phyloP scores from a whole-genome alignment of 1,284 basidiomycete species.

The Wallemia mellicola region DNA sequence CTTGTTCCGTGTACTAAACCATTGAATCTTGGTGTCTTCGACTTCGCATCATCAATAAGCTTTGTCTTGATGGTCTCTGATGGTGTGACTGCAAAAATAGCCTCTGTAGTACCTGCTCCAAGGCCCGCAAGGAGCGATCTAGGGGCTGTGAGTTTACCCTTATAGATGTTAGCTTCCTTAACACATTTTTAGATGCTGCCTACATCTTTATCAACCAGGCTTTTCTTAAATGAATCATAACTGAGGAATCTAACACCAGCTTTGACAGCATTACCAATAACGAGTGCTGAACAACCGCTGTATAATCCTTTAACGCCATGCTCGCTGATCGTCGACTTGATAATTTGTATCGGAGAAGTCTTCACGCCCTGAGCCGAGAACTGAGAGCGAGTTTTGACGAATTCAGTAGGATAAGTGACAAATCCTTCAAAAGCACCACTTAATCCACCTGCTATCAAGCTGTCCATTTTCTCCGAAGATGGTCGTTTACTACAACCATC shows the following conservation, averaged over 20 bases:
- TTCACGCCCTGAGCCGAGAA: slow-evolving; percentile 14
- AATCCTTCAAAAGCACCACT: slow-evolving; percentile 71
- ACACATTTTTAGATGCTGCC: no score
- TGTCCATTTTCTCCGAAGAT: background rate
- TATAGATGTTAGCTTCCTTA: no score
- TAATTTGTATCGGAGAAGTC: slow-evolving; percentile 28
- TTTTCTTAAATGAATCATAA: slow-evolving; percentile 72
- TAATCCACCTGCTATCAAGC: slow-evolving; percentile 60
- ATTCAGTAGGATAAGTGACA: slow-evolving; percentile 61
- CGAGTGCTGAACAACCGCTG: slow-evolving; percentile 54
- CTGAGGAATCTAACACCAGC: slow-evolving; percentile 82
- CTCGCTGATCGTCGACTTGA: slow-evolving; percentile 33
- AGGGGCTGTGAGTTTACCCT: slow-evolving; percentile 71
- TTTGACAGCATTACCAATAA: slow-evolving; percentile 68
- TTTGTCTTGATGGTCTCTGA: slow-evolving; percentile 99
- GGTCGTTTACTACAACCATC: background rate
- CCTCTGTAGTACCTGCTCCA: slow-evolving; percentile 82
- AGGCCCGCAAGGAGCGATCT: slow-evolving; percentile 62
- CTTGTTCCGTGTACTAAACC: slow-evolving; percentile 66
- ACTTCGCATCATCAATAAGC: slow-evolving; percentile 77
- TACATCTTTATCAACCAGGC: slow-evolving; percentile 55
- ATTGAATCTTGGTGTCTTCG: slow-evolving; percentile 48
- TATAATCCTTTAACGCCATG: slow-evolving; percentile 52
- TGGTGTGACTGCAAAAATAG: slow-evolving; percentile 79
- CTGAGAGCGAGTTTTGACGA: slow-evolving; percentile 35